phyloP scores from a whole-genome alignment of 441 rosid species.

The Jatropha multifida region DNA sequence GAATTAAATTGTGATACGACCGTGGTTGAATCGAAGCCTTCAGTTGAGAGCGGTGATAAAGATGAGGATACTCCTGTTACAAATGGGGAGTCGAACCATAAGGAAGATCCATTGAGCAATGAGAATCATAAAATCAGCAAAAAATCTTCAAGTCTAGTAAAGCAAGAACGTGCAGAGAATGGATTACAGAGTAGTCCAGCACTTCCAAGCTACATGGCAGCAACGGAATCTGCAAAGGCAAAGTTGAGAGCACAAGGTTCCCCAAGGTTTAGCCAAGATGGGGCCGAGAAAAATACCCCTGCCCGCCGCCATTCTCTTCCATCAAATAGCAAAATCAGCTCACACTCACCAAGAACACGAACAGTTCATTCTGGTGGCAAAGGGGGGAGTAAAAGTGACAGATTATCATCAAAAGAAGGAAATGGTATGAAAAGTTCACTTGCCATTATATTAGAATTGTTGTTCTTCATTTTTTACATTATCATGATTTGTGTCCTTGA shows the following conservation, averaged over 20 bases:
- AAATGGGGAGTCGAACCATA: slow-evolving; percentile 41
- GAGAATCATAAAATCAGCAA: slow-evolving; percentile 54
- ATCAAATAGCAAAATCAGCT: slow-evolving; percentile 67
- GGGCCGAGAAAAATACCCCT: slow-evolving; percentile 51
- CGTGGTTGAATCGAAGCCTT: slow-evolving; percentile 39
- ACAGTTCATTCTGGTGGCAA: slow-evolving; percentile 52
- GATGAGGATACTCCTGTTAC: slow-evolving; percentile 46
- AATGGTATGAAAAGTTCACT: slow-evolving; percentile 47
- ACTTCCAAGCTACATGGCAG: slow-evolving; percentile 95
- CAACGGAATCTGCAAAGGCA: slow-evolving; percentile 93
- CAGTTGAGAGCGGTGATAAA: slow-evolving; percentile 32
- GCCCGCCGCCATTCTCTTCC: slow-evolving; percentile 82
- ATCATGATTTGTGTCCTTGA: background rate
- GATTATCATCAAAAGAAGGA: slow-evolving; percentile 58
- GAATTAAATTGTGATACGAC: slow-evolving; percentile 35
- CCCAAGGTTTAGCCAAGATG: slow-evolving; percentile 63
- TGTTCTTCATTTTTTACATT: slow-evolving; percentile 5
- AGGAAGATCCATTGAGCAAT: slow-evolving; percentile 46
- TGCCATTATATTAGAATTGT: slow-evolving; percentile 8
- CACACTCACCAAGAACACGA: slow-evolving; percentile 80
- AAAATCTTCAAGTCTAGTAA: slow-evolving; percentile 46
- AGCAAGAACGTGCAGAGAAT: slow-evolving; percentile 67
- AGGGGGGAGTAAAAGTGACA: slow-evolving; percentile 61
- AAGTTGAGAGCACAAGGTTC: slow-evolving; percentile 87
- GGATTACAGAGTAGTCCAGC: slow-evolving; percentile 62